Conservation (phyloP, 495 filamentous ascomycete genomes). For the Platismatia glauca region DNA sequence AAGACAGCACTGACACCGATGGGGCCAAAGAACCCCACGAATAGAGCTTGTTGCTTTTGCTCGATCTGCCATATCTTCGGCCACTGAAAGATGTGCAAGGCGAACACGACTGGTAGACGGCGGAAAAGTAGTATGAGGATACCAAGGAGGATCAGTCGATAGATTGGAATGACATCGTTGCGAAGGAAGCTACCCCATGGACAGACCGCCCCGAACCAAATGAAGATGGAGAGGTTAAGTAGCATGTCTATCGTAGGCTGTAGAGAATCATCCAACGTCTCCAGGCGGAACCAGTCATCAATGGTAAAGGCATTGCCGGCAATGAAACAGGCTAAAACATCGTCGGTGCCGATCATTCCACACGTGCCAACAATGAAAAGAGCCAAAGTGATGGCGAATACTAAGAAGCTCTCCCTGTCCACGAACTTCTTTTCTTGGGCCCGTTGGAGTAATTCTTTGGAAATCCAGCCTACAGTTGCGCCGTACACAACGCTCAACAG, state of each 20-base stretch:
- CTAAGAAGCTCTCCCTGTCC: slow-evolving; percentile 82
- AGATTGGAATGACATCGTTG: slow-evolving; percentile 65
- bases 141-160: slow-evolving; percentile 67
- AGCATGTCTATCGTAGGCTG: slow-evolving; percentile 85
- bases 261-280: slow-evolving; percentile 78
- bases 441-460: slow-evolving; percentile 73
- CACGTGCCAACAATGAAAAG: slow-evolving; percentile 54
- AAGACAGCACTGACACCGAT: slow-evolving; percentile 92
- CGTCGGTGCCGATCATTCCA: slow-evolving; percentile 84
- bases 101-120: slow-evolving; percentile 67
- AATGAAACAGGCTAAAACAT: slow-evolving; percentile 87
- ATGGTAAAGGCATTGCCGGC: slow-evolving; percentile 87
- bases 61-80: slow-evolving; percentile 75
- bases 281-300: slow-evolving; percentile 89
- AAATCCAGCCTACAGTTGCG: slow-evolving; percentile 64
- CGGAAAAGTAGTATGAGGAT: slow-evolving; percentile 74
- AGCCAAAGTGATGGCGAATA: slow-evolving; percentile 77
- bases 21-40: slow-evolving; percentile 89
- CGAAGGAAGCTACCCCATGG: slow-evolving; percentile 65
- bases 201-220: slow-evolving; percentile 85
- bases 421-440: slow-evolving; percentile 76
- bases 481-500: slow-evolving; percentile 74
- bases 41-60: slow-evolving; percentile 60
- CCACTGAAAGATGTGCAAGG: slow-evolving; percentile 40
- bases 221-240: slow-evolving; percentile 79